Base-by-base conservation (phyloP, 352 stramenopile species). In the Halophytophthora polymorphica region DNA sequence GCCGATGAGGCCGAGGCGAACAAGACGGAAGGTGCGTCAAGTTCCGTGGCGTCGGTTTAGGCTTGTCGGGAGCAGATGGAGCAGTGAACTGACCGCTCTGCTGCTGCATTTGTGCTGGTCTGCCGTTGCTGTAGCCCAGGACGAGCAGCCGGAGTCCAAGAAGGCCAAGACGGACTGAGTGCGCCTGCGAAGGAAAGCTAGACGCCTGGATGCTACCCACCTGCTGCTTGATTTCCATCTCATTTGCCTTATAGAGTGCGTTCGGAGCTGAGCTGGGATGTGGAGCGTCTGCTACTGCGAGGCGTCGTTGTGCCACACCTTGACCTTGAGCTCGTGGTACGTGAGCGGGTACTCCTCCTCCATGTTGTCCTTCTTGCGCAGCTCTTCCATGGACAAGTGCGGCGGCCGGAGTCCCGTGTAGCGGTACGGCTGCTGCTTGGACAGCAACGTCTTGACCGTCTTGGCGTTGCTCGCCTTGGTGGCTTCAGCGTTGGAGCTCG, bases 311-410 rank as follows among this genome's bases (percentile, higher is more conserved):
- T 77, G 66, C 81, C 83, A 94, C 13, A 90, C 81, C 60, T 90
- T 89, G 38, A 75, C 69, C 65, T 93, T 93, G 53, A 94, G 77
- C 45, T 92, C 81, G 50, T 89, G 69, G 65, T 94, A 92, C 11
- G 77, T 92, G 11, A 92, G 73, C n/a, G 83, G 81, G 42, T 94
- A 94, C 49, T 90, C 81, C 52, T 94, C 81, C 56, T 94, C 81
- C 18, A 89, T 68, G 45, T 83, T 88, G 66, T 92, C 83, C 53
- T 90, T 90, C 56, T 87, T 88, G 37, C 83, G 82, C 46, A 92
- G 70, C 52, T 91, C 83, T 15, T 89, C 73, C 22, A 90, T 61
- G 0, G 81, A 90, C 53, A 93, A 58, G 21, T 90, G 78, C 31
- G 80, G 81, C 1, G 78, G 76, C 7, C 71, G 65, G 37, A 93